phyloP scores from a whole-genome alignment of 257 asterid species.

The Haberlea rhodopensis region DNA sequence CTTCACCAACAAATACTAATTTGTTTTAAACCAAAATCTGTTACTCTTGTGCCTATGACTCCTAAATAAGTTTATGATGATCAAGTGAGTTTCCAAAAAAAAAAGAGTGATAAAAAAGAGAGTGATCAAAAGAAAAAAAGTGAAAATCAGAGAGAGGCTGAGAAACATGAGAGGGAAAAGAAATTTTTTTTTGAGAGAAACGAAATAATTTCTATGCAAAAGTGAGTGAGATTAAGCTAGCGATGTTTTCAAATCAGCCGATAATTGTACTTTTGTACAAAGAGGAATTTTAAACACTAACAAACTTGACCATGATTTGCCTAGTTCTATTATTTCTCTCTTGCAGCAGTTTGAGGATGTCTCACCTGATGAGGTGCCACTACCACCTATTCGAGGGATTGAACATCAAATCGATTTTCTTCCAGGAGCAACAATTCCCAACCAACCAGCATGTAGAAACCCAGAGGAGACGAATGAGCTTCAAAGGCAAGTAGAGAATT shows the following conservation, averaged over 20 bases:
- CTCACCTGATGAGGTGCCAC: neutral
- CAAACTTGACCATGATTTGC: neutral
- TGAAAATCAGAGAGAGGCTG: too few relatives aligned
- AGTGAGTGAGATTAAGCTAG: neutral
- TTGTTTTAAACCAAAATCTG: neutral
- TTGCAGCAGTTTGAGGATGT: neutral
- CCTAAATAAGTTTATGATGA: neutral
- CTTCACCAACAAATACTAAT: slow-evolving; percentile 17
- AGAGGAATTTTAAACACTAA: too few relatives aligned
- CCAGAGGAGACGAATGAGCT: slow-evolving; percentile 6
- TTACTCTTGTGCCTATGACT: neutral
- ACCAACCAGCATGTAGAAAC: neutral
- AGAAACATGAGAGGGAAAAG: neutral
- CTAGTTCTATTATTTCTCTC: neutral
- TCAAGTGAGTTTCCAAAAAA: slow-evolving; percentile 2
- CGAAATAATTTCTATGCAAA: slow-evolving; percentile 7
- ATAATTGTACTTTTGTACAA: too few relatives aligned
- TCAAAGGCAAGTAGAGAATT: slow-evolving; percentile 5
- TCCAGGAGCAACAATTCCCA: neutral
- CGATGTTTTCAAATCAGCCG: neutral
- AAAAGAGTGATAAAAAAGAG: neutral
- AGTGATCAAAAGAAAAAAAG: neutral
- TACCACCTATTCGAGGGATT: slow-evolving; percentile 9
- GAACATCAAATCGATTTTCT: slow-evolving; percentile 11
- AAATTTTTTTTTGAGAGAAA: neutral